Evolutionary conservation across 768 basidiomycete genomes (phyloP), one percentile per base, ranked within the genome.

Genomic region (Podaxis sp.): DNA sequence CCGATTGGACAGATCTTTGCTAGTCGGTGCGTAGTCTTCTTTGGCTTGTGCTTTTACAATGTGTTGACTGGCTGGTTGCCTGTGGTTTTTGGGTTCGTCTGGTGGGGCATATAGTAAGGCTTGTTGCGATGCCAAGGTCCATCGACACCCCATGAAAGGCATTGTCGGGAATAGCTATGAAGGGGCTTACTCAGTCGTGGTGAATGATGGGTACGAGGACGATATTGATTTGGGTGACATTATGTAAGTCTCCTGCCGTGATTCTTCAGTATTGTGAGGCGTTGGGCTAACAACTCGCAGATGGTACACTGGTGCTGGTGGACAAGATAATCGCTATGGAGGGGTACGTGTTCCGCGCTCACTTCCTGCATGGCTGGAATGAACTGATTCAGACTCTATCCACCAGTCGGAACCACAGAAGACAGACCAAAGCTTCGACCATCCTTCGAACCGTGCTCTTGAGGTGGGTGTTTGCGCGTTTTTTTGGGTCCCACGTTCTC

Each of bases 261-360:
- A 5, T 37, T 14, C 28, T n/a, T 44, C 51, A 2, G n/a, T 23
- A 5, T 27, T 54, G 21, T 32, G n/a, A 2, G 7, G 27, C 11
- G n/a, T 7, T 18, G 27, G 5, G 38, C 57, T 40, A 13, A 36
- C 6, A 44, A 16, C 25, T 28, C 36, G 4, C 23, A 79, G 78
- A 28, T 61, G 67, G n/a, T 79, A 79, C 63, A 78, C 77, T 25
- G 78, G 78, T 4, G 73, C 76, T 55, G 77, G 78, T 72, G 53
- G 60, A n/a, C 35, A 38, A 18, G 28, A 21, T 14, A 48, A 48
- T 42, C 57, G 50, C 21, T 59, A 14, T 40, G 55, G 42, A 18
- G 46, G 50, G 42, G 46, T 36, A 38, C 18, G 51, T 48, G 16
- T 7, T 37, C 46, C 25, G 38, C 54, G 57, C 7, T 63, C 21